Conservation (phyloP, 2,329 filamentous ascomycete species). For the Scedosporium boydii region DNA sequence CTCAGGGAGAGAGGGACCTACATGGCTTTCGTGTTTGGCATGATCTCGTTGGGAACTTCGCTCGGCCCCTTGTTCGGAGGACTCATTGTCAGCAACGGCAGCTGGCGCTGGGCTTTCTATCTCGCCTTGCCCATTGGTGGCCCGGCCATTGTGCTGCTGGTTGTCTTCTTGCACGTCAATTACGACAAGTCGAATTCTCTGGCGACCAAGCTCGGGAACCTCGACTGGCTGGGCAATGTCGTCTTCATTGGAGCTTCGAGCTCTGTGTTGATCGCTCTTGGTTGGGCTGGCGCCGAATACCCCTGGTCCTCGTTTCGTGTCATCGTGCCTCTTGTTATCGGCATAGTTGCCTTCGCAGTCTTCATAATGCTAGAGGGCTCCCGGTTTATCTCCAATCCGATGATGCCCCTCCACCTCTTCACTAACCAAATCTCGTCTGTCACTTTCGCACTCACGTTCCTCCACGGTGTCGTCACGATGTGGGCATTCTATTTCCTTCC, state of each 20-base stretch:
- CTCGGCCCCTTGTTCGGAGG: constrained; percentile 24
- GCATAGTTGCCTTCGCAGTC: constrained; percentile 19
- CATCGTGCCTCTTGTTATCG: constrained; percentile 23
- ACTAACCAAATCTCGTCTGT: constrained; percentile 25
- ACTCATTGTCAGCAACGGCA: constrained; percentile 15
- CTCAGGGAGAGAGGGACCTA: constrained; percentile 33
- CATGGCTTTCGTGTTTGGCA: constrained; percentile 17
- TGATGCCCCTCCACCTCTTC: constrained; percentile 30
- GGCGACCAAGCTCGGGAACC: constrained; percentile 10
- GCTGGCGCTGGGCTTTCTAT: constrained; percentile 36
- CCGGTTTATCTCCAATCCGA: constrained; percentile 23
- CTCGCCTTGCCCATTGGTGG: constrained; percentile 26
- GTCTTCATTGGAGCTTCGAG: constrained; percentile 27
- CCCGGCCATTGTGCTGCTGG: constrained; percentile 12
- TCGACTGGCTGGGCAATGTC: constrained; percentile 32
- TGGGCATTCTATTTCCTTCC: constrained; percentile 29
- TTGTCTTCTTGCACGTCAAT: constrained; percentile 15
- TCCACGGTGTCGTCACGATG: constrained; percentile 21
- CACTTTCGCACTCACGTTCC: constrained; percentile 24
- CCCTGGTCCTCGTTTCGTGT: constrained; percentile 17
- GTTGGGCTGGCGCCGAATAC: constrained; percentile 34
- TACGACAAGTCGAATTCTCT: constrained; percentile 11
- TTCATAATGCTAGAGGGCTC: constrained; percentile 22
- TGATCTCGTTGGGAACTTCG: constrained; percentile 22
- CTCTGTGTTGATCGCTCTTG: constrained; percentile 33